Percentiles rank a stretch among this genome's conserved stretches.
Conservation (phyloP, 2,329 filamentous ascomycete species). For the Aspergillus pseudotamarii region DNA sequence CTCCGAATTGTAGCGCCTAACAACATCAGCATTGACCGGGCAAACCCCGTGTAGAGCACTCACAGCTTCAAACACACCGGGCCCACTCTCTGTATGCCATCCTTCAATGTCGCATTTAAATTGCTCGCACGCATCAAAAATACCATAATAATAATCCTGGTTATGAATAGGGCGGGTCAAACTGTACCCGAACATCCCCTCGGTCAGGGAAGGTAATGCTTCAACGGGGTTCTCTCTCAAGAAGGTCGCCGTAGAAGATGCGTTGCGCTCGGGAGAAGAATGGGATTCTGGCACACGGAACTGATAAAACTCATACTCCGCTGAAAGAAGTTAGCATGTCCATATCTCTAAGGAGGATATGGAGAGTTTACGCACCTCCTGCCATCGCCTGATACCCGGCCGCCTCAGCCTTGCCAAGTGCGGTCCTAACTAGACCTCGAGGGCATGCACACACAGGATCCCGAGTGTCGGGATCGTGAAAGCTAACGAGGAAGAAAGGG, state of each 20-base stretch:
- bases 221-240: constrained; percentile 72
- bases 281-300: constrained; percentile 68
- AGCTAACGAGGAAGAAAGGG: constrained; percentile 82
- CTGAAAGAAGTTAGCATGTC: constrained; percentile 50
- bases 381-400: constrained; percentile 83
- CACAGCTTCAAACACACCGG: constrained; percentile 91
- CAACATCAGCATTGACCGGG: constrained; percentile 21
- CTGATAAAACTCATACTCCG: constrained; percentile 94
- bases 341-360: not conserved
- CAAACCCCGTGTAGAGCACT: constrained; percentile 24
- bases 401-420: constrained; percentile 67
- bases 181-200: constrained; percentile 96
- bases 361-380: constrained; percentile 64
- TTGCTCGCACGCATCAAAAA: constrained; percentile 76
- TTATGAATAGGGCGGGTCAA: constrained; percentile 85
- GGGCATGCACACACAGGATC: constrained; percentile 76
- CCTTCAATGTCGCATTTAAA: constrained; percentile 86
- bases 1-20: constrained; percentile 80
- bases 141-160: constrained; percentile 86
- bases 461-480: constrained; percentile 77
- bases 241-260: constrained; percentile 72
- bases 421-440: constrained; percentile 70
- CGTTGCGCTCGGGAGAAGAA: constrained; percentile 58
- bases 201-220: constrained; percentile 76
- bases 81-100: constrained; percentile 94